Evolutionary conservation across 2,329 filamentous ascomycete genomes (phyloP), one percentile per base, ranked within the genome.

Genomic region (Cladosporium cucumerinum): DNA sequence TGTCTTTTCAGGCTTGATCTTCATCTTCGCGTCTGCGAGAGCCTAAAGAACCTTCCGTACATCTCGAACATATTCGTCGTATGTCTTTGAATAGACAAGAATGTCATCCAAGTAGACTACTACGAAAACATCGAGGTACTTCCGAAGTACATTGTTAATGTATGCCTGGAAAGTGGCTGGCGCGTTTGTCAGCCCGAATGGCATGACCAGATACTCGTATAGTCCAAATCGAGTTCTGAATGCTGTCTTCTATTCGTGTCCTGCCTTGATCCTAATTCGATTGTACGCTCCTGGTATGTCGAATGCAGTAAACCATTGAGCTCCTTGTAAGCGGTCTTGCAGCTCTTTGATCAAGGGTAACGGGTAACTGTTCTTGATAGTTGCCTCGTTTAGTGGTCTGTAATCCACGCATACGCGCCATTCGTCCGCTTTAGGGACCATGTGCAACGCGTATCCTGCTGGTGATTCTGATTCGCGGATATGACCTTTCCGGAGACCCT

Each of bases 141-240:
- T 51, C 1, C 52, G 8, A 8, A 77, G 65, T 3, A 65, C 57
- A 30, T 66, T 59, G 51, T 77, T 76, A 57, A 59, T 59, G 23
- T 59, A 39, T 39, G n/a, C 14, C 39, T 69, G 57, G 26, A 64
- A 68, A 1, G 59, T 46, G 14, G 57, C 43, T 26, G 57, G 63
- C 5, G 48, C 51, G 43, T 67, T 65, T 8, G 36, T 61, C 5
- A 67, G 54, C 18, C 63, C 51, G 68, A 76, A 75, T 14, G 55
- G 67, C 66, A 75, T 72, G 11, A 80, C 71, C 39, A 72, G 52
- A 51, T 72, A 80, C 65, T 81, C 61, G 64, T 69, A 80, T 4
- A 69, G 66, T 46, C 74, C 68, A 65, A 74, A 78, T 36, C 70
- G 59, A 2, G 69, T 78, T 25, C 63, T 30, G 62, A 79, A 80